These are phyloP conservation scores for Fusarium brevicatenulatum DNA, from an alignment of 2,329 filamentous ascomycete genomes.

Conservation along the genomic window DNA sequence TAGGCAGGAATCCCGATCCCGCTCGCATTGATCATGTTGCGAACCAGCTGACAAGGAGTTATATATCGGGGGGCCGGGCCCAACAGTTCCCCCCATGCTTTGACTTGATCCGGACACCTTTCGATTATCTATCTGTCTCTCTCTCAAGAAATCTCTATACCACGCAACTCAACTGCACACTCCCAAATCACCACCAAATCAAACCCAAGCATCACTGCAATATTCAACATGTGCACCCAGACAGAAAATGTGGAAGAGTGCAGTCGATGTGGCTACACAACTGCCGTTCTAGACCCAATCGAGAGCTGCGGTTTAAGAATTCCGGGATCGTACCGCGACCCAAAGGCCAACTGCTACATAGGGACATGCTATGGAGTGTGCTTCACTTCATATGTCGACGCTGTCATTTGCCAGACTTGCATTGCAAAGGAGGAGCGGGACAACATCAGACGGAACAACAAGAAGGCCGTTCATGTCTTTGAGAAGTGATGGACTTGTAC, in stretches of 20 bases:
- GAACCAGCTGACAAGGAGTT: conserved; percentile 28
- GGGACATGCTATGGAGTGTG: conserved; percentile 27
- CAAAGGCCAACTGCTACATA: conserved; percentile 8
- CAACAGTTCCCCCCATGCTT: neutral
- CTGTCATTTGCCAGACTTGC: conserved; percentile 13
- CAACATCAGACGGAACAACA: neutral
- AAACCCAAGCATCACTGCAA: neutral
- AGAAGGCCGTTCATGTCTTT: neutral
- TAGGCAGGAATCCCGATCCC: conserved; percentile 22
- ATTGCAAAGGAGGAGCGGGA: conserved; percentile 6
- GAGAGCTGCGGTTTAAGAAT: conserved; percentile 23
- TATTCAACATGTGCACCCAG: conserved; percentile 26
- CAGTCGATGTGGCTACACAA: conserved; percentile 10
- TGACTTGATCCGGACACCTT: neutral
- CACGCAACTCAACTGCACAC: neutral
- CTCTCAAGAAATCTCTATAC: neutral
- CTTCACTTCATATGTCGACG: conserved; percentile 28
- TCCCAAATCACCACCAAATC: neutral
- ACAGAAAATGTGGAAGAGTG: conserved; percentile 33
- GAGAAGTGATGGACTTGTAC: neutral
- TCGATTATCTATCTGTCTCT: neutral
- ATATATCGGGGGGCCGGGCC: conserved; percentile 21
- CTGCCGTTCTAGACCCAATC: conserved; percentile 14
- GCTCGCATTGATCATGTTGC: conserved; percentile 25
- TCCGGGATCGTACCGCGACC: conserved; percentile 12